These are phyloP conservation scores for Phylloporus arenicola DNA, from an alignment of 768 basidiomycete species.

Conservation along the genomic window DNA sequence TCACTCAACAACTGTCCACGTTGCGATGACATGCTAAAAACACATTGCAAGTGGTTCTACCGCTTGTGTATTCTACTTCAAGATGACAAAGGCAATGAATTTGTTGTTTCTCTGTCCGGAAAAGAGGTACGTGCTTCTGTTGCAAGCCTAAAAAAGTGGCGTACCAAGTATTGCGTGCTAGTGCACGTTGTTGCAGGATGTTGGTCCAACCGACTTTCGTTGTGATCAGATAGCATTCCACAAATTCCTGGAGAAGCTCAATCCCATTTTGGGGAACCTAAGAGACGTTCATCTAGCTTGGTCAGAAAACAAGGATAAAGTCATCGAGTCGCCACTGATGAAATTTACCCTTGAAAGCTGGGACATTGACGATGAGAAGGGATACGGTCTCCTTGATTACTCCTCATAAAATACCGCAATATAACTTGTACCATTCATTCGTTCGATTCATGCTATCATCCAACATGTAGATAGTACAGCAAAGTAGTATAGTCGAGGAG, in stretches of 20 bases:
- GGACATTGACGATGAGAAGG: conserved; percentile 14
- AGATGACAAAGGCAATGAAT: conserved; percentile 40
- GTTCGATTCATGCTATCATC: neutral
- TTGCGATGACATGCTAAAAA: conserved; percentile 51
- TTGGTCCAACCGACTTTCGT: conserved; percentile 40
- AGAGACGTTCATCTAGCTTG: conserved; percentile 34
- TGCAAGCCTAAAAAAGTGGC: neutral
- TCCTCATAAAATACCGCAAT: neutral
- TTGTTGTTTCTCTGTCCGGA: conserved; percentile 47
- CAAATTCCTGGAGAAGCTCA: conserved; percentile 38
- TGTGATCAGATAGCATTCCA: conserved; percentile 35
- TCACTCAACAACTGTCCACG: conserved; percentile 40
- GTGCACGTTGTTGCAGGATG: conserved; percentile 41
- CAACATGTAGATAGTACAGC: neutral
- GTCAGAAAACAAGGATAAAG: conserved; percentile 16
- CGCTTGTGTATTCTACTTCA: conserved; percentile 46
- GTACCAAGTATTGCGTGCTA: conserved; percentile 15
- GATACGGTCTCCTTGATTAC: conserved; percentile 24
- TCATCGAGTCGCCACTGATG: conserved; percentile 23
- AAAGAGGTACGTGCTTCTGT: conserved; percentile 33
- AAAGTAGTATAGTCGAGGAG: too few relatives aligned
- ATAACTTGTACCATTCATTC: neutral
- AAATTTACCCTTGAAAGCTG: conserved; percentile 29
- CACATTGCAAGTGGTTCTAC: conserved; percentile 45
- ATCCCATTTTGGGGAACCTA: conserved; percentile 45